Conservation (phyloP, 2,329 filamentous ascomycete genomes). For the Geosmithia morbida region DNA sequence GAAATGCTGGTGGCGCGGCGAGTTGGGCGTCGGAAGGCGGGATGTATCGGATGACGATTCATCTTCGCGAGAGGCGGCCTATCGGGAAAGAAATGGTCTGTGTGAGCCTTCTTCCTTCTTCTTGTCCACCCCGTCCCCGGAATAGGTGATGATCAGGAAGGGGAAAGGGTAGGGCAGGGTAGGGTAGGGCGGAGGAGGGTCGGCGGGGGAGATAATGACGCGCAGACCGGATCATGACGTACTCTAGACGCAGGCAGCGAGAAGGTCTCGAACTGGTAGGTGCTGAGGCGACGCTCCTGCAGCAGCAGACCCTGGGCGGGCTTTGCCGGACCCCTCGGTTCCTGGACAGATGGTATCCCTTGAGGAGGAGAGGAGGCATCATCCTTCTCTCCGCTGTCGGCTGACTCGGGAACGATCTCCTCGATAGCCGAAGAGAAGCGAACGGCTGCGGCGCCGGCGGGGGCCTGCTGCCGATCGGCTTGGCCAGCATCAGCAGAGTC, state of each 20-base stretch:
- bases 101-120: neutral
- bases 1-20: slow-evolving; percentile 38
- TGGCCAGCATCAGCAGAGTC: neutral
- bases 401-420: slow-evolving; percentile 37
- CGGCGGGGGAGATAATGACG: slow-evolving; percentile 4
- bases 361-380: slow-evolving; percentile 9
- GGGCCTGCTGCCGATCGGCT: slow-evolving; percentile 1
- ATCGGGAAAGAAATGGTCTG: neutral
- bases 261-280: slow-evolving; percentile 80
- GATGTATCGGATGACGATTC: slow-evolving; percentile 41
- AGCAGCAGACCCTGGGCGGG: slow-evolving; percentile 60
- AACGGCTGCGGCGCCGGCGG: slow-evolving; percentile 42
- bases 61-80: slow-evolving; percentile 48
- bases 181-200: slow-evolving; percentile 1
- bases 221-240: slow-evolving; percentile 24
- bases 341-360: slow-evolving; percentile 34
- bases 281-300: slow-evolving; percentile 71
- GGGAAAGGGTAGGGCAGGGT: slow-evolving; percentile 2
- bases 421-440: slow-evolving; percentile 59
- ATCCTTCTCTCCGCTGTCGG: slow-evolving; percentile 5
- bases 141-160: no score
- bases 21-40: slow-evolving; percentile 48
- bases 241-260: slow-evolving; percentile 77
- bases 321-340: slow-evolving; percentile 57
- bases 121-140: neutral